A percentile compares a stretch with the other conserved stretches of the same genome.
Conservation (phyloP, 768 basidiomycete genomes). For the Mycena rosella region DNA sequence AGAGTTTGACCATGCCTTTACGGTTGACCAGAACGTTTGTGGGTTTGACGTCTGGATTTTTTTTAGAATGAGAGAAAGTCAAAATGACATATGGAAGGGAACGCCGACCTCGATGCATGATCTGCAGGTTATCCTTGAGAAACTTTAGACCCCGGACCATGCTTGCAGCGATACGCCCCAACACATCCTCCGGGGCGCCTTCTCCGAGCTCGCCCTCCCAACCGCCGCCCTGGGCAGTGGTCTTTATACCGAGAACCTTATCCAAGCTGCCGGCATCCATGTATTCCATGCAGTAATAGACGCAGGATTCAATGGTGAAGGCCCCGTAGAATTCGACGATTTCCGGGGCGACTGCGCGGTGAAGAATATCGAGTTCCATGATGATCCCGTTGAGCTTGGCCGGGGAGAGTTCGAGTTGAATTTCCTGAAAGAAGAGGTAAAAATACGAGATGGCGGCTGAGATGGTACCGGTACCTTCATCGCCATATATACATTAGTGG, state of each 20-base stretch:
- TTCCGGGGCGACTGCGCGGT: slow-evolving; percentile 89
- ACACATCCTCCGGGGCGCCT: slow-evolving; percentile 83
- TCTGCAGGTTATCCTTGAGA: slow-evolving; percentile 94
- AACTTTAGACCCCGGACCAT: slow-evolving; percentile 95
- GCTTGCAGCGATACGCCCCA: slow-evolving; percentile 82
- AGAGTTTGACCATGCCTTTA: slow-evolving; percentile 92
- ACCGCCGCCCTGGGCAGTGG: slow-evolving; percentile 33
- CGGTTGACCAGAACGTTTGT: slow-evolving; percentile 93
- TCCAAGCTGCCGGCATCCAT: slow-evolving; percentile 99
- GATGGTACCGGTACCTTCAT: slow-evolving; percentile 83
- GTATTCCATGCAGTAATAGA: slow-evolving; percentile 99
- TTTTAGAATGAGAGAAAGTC: slow-evolving; percentile 23
- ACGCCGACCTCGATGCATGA: slow-evolving; percentile 65
- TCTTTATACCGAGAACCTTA: slow-evolving; percentile 67
- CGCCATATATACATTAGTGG: slow-evolving; percentile 96
- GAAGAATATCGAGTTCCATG: slow-evolving; percentile 98
- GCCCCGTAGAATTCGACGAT: slow-evolving; percentile 99
- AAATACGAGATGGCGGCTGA: slow-evolving; percentile 20
- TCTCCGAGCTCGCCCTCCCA: slow-evolving; percentile 38
- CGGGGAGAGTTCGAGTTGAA: slow-evolving; percentile 94
- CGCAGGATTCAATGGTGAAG: slow-evolving; percentile 99
- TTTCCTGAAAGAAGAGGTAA: slow-evolving; percentile 75
- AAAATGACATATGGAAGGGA: slow-evolving; percentile 8
- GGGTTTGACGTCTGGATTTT: slow-evolving; percentile 83
- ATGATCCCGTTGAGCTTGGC: slow-evolving; percentile 95